Evolutionary conservation across 768 basidiomycete species (phyloP), one percentile per base, ranked within the genome.

Genomic region (Psilocybe cyanescens): DNA sequence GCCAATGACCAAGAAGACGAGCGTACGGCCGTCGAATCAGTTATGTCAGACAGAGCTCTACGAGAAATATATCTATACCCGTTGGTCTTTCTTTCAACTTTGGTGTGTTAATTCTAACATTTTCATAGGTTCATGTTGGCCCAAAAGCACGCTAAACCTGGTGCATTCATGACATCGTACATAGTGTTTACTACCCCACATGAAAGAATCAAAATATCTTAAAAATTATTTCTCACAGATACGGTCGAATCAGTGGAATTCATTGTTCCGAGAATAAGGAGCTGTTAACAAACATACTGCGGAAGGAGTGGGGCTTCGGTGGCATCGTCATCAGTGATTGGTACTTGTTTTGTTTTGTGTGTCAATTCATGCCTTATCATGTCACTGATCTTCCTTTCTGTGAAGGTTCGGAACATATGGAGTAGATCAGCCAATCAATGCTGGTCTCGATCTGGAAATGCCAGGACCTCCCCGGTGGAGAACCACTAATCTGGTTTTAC

Each of bases 361-460:
- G n/a, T 35, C 56, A 8, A 41, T 31, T 16, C 24, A n/a, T 28
- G 6, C 11, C 31, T 24, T 44, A 28, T 11, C 29, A n/a, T 49
- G 31, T 49, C 50, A 45, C 49, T 16, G 39, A 37, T 49, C 44
- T 44, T 44, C 59, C 9, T 33, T 30, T 5, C 44, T 55, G 37
- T 51, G 19, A 57, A 89, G 88, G 89, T 86, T 84, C 66, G 91
- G 91, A 14, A 82, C 85, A 0, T 92, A 92, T 69, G 83, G 87
- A 28, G 80, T 88, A n/a, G 86, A 87, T 63, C 79, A 83, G 59
- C 73, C 83, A 9, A 75, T 91, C 56, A 92, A 92, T 67, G 89
- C 90, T 12, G 90, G 91, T 4, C 76, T 92, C 29, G 88, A 92
- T 69, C 81, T 93, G 33, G 89, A 91, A 73, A 91, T 90, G 89